Conservation (phyloP, 1,284 basidiomycete genomes). For the Rhodotorula sp. region DNA sequence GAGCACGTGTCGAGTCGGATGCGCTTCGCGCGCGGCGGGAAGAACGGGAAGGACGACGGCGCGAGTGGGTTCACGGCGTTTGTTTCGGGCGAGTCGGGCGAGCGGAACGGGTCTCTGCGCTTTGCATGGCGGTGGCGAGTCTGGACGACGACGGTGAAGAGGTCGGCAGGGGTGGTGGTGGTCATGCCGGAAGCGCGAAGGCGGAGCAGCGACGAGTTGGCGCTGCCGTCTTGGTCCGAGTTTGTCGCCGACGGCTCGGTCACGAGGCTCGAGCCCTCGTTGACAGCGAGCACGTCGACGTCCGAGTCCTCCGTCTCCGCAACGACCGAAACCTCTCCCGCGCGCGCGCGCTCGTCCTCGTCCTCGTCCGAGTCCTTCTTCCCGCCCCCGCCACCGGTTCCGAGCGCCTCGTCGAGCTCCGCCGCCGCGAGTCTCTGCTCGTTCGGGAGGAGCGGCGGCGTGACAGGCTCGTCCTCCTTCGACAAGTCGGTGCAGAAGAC, state of each 20-base stretch:
- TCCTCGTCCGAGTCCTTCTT: no score
- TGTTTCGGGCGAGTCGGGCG: not conserved
- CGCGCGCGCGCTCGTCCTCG: no score
- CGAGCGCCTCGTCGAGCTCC: not conserved
- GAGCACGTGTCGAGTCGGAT: not conserved
- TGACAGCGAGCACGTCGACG: not conserved
- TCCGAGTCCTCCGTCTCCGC: not conserved
- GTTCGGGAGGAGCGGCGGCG: not conserved
- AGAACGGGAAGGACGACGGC: not conserved
- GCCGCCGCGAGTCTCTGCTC: not conserved
- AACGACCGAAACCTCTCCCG: not conserved
- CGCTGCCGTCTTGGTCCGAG: not conserved
- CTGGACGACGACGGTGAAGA: conserved; percentile 32
- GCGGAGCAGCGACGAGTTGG: conserved; percentile 7
- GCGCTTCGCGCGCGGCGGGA: not conserved
- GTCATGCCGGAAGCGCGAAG: conserved; percentile 28
- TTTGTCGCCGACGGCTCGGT: not conserved
- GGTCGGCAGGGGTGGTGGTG: conserved; percentile 17
- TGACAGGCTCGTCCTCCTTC: conserved; percentile 16
- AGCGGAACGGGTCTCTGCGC: not conserved
- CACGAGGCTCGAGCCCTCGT: not conserved
- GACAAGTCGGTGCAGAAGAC: conserved; percentile 37
- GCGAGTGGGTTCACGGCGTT: no score
- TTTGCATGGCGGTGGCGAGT: conserved; percentile 5
- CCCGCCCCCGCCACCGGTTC: not conserved